Base-by-base conservation (phyloP, 2,329 filamentous ascomycete species). In the Botrytis pseudocinerea region DNA sequence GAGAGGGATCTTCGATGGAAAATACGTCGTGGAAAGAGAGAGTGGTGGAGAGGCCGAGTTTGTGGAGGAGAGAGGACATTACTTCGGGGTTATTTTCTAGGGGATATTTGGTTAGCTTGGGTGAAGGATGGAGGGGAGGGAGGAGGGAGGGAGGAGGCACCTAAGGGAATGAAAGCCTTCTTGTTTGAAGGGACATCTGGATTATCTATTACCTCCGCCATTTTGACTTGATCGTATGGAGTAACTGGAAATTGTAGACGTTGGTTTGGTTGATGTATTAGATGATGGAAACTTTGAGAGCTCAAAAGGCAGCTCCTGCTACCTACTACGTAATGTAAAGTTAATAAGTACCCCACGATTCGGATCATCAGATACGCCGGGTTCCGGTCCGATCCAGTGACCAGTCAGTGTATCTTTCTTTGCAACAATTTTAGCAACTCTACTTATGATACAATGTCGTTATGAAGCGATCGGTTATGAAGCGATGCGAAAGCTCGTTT, bases 11-110 rank as follows among this genome's bases (percentile, higher is more conserved):
- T 76, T 93, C 91, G 79, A 99, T 92, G 77, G 92, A 95, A 87
- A 92, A 98, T 81, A 99, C 94, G 83, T 98, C 96, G 85, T 97
- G 92, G 83, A 98, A 91, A 78, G 89, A 87, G 62, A 98, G 88
- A 38, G 88, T 86, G n/a, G 84, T 80, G 18, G 92, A 92, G 71
- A 98, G 89, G 76, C 95, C 95, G 32, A 98, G 92, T 78, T 91
- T 90, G 84, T 93, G 93, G 71, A 97, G 88, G 59, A 98, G 90
- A 60, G 87, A 85, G 70, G 91, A 94, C 91, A 98, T 96, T 42
- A 98, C 90, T 83, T 94, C 91, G 0, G 96, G 95, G 85, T 98
- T 98, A 78, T 89, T 89, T 80, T 91, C 89, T 81, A 35, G 87
- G 87, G 78, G 14, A 54, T 2, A 54, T 54, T 8, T 54, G 54